Conservation (phyloP, 345 rosid species). For the Iberis pinnata region DNA sequence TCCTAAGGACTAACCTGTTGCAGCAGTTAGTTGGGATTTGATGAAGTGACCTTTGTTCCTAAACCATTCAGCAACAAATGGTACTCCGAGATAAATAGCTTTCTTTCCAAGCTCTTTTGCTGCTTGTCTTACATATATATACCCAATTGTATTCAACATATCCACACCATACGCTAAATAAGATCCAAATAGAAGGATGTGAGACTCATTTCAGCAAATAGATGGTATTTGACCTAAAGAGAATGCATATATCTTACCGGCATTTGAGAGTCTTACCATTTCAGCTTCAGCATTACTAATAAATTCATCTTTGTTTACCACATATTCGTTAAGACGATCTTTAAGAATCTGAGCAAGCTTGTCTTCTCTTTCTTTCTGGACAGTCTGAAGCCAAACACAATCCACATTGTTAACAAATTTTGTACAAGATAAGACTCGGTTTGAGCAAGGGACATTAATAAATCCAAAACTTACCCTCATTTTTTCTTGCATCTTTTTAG, state of each 20-base stretch:
- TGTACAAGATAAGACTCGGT: not conserved
- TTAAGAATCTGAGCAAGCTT: conserved; percentile 65
- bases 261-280: conserved; percentile 72
- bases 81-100: conserved; percentile 64
- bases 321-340: conserved; percentile 67
- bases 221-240: not conserved
- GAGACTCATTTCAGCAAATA: not conserved
- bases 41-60: conserved; percentile 90
- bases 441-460: not conserved
- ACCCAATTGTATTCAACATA: conserved; percentile 86
- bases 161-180: conserved; percentile 85
- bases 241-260: conserved; percentile 39
- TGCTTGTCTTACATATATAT: conserved; percentile 83
- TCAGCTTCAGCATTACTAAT: conserved; percentile 64
- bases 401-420: conserved; percentile 11
- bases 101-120: conserved; percentile 94
- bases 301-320: conserved; percentile 74
- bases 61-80: conserved; percentile 95
- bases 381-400: conserved; percentile 43
- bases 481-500: conserved; percentile 82
- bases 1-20: conserved; percentile 58
- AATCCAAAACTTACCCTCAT: conserved; percentile 51
- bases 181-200: not conserved
- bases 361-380: conserved; percentile 96
- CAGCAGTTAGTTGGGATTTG: conserved; percentile 89